Conservation (phyloP, 371 early-diverging fungal species). For the Mucor velutinosus region DNA sequence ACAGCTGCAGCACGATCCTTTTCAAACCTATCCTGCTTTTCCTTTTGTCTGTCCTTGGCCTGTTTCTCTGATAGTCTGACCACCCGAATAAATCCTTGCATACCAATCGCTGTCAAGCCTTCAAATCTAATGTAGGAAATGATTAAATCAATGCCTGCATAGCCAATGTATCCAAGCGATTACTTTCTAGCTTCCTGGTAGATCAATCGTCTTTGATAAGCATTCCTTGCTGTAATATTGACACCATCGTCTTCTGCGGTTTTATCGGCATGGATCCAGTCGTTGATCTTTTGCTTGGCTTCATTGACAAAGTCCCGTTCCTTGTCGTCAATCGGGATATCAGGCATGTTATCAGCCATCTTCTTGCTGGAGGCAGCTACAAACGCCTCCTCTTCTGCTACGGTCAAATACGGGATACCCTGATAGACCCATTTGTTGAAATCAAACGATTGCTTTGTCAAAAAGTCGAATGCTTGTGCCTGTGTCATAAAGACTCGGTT, state of each 20-base stretch:
- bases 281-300: slow-evolving; percentile 45
- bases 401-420: slow-evolving; percentile 79
- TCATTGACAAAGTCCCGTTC: slow-evolving; percentile 55
- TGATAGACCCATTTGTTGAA: slow-evolving; percentile 81
- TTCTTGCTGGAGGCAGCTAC: slow-evolving; percentile 44
- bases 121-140: slow-evolving; percentile 25
- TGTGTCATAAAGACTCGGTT: slow-evolving; percentile 70
- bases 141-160: slow-evolving; percentile 26
- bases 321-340: slow-evolving; percentile 64
- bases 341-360: slow-evolving; percentile 57
- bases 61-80: slow-evolving; percentile 46
- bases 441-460: slow-evolving; percentile 76
- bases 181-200: slow-evolving; percentile 71
- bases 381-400: slow-evolving; percentile 61
- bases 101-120: slow-evolving; percentile 51
- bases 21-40: slow-evolving; percentile 33
- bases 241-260: slow-evolving; percentile 27
- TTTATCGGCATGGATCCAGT: slow-evolving; percentile 47
- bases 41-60: slow-evolving; percentile 29
- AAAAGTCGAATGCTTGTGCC: slow-evolving; percentile 78
- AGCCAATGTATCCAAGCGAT: background rate
- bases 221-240: slow-evolving; percentile 53
- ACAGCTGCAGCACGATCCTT: slow-evolving; percentile 64
- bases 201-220: slow-evolving; percentile 65
- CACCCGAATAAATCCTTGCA: slow-evolving; percentile 44